These are phyloP conservation scores for Escovopsis sp. DNA, from an alignment of 2,329 filamentous ascomycete genomes.

Conservation along the genomic window DNA sequence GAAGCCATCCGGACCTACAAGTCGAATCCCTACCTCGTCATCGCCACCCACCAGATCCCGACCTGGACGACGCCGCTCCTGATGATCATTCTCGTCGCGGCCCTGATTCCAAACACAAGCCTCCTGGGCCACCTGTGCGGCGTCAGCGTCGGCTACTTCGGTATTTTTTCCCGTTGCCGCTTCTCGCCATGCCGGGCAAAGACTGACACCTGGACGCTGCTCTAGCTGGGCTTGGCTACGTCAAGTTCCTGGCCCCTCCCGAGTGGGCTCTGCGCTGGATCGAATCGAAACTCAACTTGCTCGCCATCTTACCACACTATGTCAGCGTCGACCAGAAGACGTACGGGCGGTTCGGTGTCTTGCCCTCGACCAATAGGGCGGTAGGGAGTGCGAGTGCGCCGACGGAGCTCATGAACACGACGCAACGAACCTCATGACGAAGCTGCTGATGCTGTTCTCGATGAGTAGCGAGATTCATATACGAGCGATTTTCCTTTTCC, in stretches of 20 bases:
- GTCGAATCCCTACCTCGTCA: slow-evolving; percentile 61
- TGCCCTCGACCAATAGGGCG: slow-evolving; percentile 43
- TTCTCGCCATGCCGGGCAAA: background rate
- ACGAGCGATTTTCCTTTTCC: background rate
- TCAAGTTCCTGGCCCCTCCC: slow-evolving; percentile 78
- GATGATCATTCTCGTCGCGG: slow-evolving; percentile 56
- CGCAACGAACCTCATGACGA: background rate
- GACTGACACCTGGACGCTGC: background rate
- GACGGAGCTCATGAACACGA: slow-evolving; percentile 39
- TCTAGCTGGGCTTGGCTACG: slow-evolving; percentile 68
- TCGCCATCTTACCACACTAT: slow-evolving; percentile 76
- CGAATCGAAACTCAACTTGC: slow-evolving; percentile 73
- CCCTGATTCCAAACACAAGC: slow-evolving; percentile 68
- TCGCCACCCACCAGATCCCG: slow-evolving; percentile 54
- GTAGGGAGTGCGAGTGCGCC: slow-evolving; percentile 30
- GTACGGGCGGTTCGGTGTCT: slow-evolving; percentile 78
- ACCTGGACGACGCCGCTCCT: slow-evolving; percentile 86
- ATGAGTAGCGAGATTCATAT: background rate
- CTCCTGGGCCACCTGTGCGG: slow-evolving; percentile 78
- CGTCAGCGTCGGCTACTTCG: slow-evolving; percentile 71
- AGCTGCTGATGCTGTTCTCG: background rate
- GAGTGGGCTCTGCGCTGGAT: slow-evolving; percentile 80
- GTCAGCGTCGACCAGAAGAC: slow-evolving; percentile 93
- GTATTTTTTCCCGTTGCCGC: slow-evolving; percentile 34
- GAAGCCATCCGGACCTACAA: slow-evolving; percentile 79